A percentile compares a stretch with the other conserved stretches of the same genome.
Evolutionary conservation across 208 protist species (phyloP).

Genomic region (Acanthamoeba rhysodes): DNA sequence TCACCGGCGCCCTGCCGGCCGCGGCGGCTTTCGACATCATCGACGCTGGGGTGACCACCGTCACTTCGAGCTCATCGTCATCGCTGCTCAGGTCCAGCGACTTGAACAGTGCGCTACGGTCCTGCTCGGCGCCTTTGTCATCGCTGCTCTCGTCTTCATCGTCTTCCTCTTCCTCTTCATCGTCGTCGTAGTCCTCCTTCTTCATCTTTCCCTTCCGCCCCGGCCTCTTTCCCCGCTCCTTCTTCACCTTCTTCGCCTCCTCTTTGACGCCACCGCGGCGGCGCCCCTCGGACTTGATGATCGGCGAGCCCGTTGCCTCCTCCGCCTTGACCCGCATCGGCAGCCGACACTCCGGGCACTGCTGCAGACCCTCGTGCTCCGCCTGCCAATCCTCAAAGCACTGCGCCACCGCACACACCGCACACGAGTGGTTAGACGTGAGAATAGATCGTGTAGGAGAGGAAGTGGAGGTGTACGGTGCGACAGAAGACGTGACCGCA

Average conservation of each 20-base stretch:
- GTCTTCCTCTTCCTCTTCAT: not conserved
- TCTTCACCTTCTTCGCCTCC: too few relatives aligned
- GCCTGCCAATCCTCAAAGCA: not conserved
- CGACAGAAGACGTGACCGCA: constrained; percentile 1
- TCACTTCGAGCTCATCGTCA: not conserved
- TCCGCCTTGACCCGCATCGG: not conserved
- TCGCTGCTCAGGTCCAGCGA: not conserved
- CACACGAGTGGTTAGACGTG: not conserved
- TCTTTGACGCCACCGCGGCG: too few relatives aligned
- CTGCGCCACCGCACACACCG: not conserved
- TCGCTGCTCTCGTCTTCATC: not conserved
- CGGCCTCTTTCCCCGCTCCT: too few relatives aligned
- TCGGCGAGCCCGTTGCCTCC: too few relatives aligned
- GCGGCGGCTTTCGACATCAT: not conserved
- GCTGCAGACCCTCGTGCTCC: not conserved
- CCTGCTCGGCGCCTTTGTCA: not conserved
- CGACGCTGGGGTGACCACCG: too few relatives aligned
- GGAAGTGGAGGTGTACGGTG: not conserved
- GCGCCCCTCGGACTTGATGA: too few relatives aligned
- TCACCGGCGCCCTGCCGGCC: too few relatives aligned
- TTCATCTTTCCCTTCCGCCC: not conserved
- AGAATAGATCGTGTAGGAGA: not conserved
- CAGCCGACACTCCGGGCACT: not conserved
- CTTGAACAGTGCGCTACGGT: not conserved
- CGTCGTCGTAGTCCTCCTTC: too few relatives aligned